Percentiles rank a stretch among this genome's conserved stretches.
phyloP scores from a whole-genome alignment of 768 basidiomycete genomes.

The Pulveroboletus ravenelii region DNA sequence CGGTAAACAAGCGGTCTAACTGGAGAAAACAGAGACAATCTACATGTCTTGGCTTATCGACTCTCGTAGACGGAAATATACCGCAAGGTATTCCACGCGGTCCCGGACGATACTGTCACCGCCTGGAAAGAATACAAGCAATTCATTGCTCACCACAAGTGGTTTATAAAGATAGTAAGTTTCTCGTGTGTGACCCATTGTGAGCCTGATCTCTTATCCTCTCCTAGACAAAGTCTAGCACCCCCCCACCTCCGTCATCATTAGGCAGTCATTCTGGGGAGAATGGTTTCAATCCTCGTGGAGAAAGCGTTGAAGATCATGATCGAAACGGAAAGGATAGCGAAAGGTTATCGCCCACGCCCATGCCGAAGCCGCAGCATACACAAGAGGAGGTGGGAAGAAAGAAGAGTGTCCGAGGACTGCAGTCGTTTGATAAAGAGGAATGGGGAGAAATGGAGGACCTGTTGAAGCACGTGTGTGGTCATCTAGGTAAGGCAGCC shows the following conservation, averaged over 20 bases:
- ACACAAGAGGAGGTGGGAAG: constrained; percentile 32
- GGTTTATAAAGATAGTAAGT: constrained; percentile 63
- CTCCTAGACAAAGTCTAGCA: constrained; percentile 40
- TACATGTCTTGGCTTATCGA: neutral
- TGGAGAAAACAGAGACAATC: constrained; percentile 57
- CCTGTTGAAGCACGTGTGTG: constrained; percentile 67
- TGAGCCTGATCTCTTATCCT: constrained; percentile 2
- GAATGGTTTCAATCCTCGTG: constrained; percentile 9
- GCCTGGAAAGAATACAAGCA: constrained; percentile 97
- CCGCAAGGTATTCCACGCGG: constrained; percentile 89
- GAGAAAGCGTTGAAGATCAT: constrained; percentile 21
- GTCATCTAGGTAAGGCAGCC: constrained; percentile 70
- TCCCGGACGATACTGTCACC: constrained; percentile 88
- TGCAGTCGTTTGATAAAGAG: constrained; percentile 74
- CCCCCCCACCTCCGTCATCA: constrained; percentile 42
- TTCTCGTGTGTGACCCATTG: neutral
- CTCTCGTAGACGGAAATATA: constrained; percentile 81
- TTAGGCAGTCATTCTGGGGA: constrained; percentile 49
- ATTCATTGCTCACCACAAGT: constrained; percentile 71
- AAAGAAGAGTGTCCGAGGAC: constrained; percentile 41
- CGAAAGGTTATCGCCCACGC: constrained; percentile 14
- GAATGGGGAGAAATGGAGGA: constrained; percentile 90
- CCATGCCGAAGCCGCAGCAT: constrained; percentile 18
- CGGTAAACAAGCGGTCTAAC: constrained; percentile 45
- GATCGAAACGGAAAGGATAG: too few relatives aligned